Base-by-base conservation (phyloP, 768 basidiomycete species). In the Suillus spraguei region DNA sequence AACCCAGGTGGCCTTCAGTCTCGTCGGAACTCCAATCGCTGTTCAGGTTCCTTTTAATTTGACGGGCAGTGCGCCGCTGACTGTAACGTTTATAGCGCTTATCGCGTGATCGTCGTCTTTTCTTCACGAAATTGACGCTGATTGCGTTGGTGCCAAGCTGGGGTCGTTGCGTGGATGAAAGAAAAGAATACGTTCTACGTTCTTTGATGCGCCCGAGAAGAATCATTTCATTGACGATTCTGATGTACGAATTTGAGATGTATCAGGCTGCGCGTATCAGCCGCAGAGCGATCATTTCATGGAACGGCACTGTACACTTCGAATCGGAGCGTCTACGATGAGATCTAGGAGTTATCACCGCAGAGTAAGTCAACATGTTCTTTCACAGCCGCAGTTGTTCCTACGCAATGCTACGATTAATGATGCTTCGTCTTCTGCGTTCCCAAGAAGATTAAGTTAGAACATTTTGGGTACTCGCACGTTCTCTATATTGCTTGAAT, bases 1-100 rank as follows among this genome's bases (percentile, higher is more conserved):
- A 33, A 52, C 28, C 50, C 4, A 16, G 32, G 9, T 32, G 28
- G 16, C 17, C 28, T 20, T 32, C 17, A 32, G 8, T 5, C 41
- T 24, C 60, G 36, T 16, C 28, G 64, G 38, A 64, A 62, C 22
- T 20, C n/a, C n/a, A n/a, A n/a, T 66, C 13, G 33, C 52, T 1
- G 44, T 69, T 6, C 28, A 5, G 9, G 46, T 39, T 36, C 67
- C 71, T 2, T 7, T 11, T 22, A 54, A 0, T 5, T 54, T 28
- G 46, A 0, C 33, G 0, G 68, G 70, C 20, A 13, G 1, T 8
- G 36, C 0, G 20, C 22, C 50, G 13, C 0, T 72, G 24, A 42
- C 0, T 1, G 16, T 65, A 5, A 64, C 47, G 20, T 61, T 47
- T 44, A 35, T 64, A 24, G 61, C 41, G 38, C 10, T 62, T 5